Evolutionary conservation across 2,329 filamentous ascomycete species (phyloP).

Genomic region (Cucurbitaria berberidis): DNA sequence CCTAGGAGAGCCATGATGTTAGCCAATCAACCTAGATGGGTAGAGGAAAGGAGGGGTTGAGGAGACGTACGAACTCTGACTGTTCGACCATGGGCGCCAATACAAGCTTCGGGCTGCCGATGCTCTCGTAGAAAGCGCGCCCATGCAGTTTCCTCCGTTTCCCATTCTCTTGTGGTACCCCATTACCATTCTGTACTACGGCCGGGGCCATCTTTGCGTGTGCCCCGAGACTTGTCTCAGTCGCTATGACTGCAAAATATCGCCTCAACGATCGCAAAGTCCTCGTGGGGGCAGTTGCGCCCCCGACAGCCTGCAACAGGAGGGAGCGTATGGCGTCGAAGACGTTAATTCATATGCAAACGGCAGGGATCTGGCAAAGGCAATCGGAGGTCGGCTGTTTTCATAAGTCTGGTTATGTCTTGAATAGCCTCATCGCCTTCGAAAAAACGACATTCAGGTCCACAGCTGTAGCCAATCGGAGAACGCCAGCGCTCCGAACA

Average conservation of each 20-base stretch:
- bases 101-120: slow-evolving; percentile 88
- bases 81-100: slow-evolving; percentile 98
- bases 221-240: slow-evolving; percentile 13
- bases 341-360: neutral
- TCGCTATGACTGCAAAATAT: slow-evolving; percentile 23
- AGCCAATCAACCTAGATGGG: slow-evolving; percentile 7
- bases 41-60: neutral
- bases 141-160: slow-evolving; percentile 71
- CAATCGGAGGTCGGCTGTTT: neutral
- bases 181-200: slow-evolving; percentile 11
- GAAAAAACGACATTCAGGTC: slow-evolving; percentile 21
- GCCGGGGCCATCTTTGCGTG: slow-evolving; percentile 6
- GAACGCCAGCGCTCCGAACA: slow-evolving; percentile 14
- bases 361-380: neutral
- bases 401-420: neutral
- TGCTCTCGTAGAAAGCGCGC: slow-evolving; percentile 90
- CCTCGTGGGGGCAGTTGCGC: slow-evolving; percentile 24
- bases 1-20: slow-evolving; percentile 59
- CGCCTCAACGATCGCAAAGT: slow-evolving; percentile 8
- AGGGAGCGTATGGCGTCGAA: slow-evolving; percentile 29
- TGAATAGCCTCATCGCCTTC: slow-evolving; percentile 4
- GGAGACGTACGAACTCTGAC: slow-evolving; percentile 83
- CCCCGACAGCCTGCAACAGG: slow-evolving; percentile 24
- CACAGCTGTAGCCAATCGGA: slow-evolving; percentile 21
- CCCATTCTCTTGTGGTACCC: slow-evolving; percentile 10